phyloP scores from a whole-genome alignment of 306 rosid genomes.

The Cyclanthera cordifolia region DNA sequence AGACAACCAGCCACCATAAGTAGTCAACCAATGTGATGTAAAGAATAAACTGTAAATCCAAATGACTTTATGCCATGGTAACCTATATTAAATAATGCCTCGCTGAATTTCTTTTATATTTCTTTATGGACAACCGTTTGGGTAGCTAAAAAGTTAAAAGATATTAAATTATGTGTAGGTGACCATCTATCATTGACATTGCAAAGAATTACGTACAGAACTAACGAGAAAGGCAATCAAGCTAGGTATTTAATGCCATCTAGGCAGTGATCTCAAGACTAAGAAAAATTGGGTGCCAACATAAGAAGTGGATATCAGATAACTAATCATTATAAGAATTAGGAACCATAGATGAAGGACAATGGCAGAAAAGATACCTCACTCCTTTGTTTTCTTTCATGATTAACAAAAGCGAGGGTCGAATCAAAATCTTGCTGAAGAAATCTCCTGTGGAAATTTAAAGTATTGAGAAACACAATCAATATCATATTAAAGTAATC shows the following conservation, averaged over 20 bases:
- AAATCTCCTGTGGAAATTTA: constrained; percentile 60
- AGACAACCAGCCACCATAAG: not conserved
- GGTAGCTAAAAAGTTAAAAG: not conserved
- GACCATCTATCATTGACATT: not conserved
- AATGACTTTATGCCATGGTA: not conserved
- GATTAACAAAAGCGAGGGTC: constrained; percentile 72
- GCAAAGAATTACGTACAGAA: not conserved
- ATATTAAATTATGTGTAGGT: not conserved
- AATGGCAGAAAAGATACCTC: constrained; percentile 41
- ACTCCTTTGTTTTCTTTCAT: constrained; percentile 83
- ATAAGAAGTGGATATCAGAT: not conserved
- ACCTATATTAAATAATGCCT: not conserved
- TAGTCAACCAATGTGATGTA: not conserved
- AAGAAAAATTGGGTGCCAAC: not conserved
- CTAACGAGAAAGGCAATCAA: not conserved
- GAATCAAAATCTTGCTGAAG: constrained; percentile 96
- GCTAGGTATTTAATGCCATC: not conserved
- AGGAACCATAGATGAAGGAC: not conserved
- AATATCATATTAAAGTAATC: not conserved
- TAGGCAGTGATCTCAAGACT: not conserved
- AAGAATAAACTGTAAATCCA: not conserved
- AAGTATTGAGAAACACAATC: not conserved
- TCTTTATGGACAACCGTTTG: not conserved
- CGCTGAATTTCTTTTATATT: not conserved
- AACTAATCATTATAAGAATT: not conserved